These are phyloP conservation scores for Fusarium sp. DNA, from an alignment of 2,329 filamentous ascomycete species.

Conservation along the genomic window DNA sequence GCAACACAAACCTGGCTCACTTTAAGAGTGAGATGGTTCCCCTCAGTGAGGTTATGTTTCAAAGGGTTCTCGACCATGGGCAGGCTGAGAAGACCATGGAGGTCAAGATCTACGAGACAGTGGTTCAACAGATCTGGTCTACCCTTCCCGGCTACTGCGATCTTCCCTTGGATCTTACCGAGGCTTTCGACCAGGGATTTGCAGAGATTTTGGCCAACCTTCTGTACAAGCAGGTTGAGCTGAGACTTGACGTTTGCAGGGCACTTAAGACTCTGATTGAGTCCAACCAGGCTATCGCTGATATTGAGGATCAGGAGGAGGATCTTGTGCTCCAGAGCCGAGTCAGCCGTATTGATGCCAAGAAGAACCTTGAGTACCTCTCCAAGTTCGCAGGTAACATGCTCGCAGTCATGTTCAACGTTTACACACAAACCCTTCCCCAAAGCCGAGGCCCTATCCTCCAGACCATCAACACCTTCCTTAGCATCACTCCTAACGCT, in stretches of 20 bases:
- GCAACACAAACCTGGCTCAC: slow-evolving; percentile 87
- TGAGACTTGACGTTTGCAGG: slow-evolving; percentile 88
- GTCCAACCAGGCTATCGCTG: slow-evolving; percentile 85
- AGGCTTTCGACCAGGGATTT: slow-evolving; percentile 86
- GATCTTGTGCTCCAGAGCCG: slow-evolving; percentile 81
- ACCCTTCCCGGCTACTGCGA: slow-evolving; percentile 95
- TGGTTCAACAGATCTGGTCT: slow-evolving; percentile 96
- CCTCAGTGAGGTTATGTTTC: slow-evolving; percentile 89
- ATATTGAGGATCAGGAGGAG: slow-evolving; percentile 74
- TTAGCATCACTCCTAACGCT: slow-evolving; percentile 83
- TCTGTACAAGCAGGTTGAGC: slow-evolving; percentile 89
- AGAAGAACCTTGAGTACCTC: slow-evolving; percentile 84
- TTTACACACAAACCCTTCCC: slow-evolving; percentile 95
- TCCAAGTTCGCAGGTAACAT: slow-evolving; percentile 85
- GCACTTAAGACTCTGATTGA: slow-evolving; percentile 89
- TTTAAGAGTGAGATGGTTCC: slow-evolving; percentile 90
- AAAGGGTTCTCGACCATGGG: slow-evolving; percentile 86
- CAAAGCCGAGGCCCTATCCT: slow-evolving; percentile 91
- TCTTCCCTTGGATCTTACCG: slow-evolving; percentile 80
- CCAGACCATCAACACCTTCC: slow-evolving; percentile 92
- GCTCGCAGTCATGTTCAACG: slow-evolving; percentile 97
- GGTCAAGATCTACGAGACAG: slow-evolving; percentile 96
- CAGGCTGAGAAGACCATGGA: slow-evolving; percentile 91
- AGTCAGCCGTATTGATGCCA: slow-evolving; percentile 78
- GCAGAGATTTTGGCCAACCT: slow-evolving; percentile 92